These are phyloP conservation scores for Orbilia javanica DNA, from an alignment of 2,329 filamentous ascomycete species.

Conservation along the genomic window DNA sequence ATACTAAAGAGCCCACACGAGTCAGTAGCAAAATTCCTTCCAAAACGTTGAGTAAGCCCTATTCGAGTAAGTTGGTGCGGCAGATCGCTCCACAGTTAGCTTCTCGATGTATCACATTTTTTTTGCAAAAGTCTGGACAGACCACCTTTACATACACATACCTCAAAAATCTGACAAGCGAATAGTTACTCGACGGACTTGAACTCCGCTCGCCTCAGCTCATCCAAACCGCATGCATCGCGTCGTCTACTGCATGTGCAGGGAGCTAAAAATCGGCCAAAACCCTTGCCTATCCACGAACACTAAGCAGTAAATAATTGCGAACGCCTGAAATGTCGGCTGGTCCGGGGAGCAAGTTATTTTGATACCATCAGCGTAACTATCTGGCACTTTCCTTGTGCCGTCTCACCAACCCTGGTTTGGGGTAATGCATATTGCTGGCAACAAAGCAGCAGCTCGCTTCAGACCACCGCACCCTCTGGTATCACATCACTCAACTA, in stretches of 20 bases:
- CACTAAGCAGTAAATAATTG: background rate
- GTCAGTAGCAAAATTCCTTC: background rate
- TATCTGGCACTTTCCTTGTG: slow-evolving; percentile 22
- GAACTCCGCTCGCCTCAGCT: slow-evolving; percentile 16
- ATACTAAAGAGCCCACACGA: background rate
- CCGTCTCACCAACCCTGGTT: slow-evolving; percentile 32
- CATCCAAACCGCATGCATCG: slow-evolving; percentile 18
- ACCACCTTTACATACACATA: slow-evolving; percentile 2
- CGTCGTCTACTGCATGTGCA: slow-evolving; percentile 25
- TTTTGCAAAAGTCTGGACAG: background rate
- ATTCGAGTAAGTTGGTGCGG: slow-evolving; percentile 7
- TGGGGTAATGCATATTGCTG: slow-evolving; percentile 23
- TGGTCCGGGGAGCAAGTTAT: background rate
- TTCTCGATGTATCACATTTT: slow-evolving; percentile 17
- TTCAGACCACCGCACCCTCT: slow-evolving; percentile 17
- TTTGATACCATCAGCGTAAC: slow-evolving; percentile 4
- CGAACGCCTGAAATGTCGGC: slow-evolving; percentile 1
- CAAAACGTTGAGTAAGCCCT: slow-evolving; percentile 2
- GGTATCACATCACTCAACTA: slow-evolving; percentile 13
- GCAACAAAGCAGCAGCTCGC: slow-evolving; percentile 20
- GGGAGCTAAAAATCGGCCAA: background rate
- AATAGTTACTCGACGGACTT: slow-evolving; percentile 1
- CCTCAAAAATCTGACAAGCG: slow-evolving; percentile 4
- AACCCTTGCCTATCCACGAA: background rate
- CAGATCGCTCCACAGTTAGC: background rate